Percentiles rank a stretch among this genome's conserved stretches.
These are phyloP conservation scores for Priceomyces melissophilus DNA, from an alignment of 805 yeast species.

Conservation along the genomic window DNA sequence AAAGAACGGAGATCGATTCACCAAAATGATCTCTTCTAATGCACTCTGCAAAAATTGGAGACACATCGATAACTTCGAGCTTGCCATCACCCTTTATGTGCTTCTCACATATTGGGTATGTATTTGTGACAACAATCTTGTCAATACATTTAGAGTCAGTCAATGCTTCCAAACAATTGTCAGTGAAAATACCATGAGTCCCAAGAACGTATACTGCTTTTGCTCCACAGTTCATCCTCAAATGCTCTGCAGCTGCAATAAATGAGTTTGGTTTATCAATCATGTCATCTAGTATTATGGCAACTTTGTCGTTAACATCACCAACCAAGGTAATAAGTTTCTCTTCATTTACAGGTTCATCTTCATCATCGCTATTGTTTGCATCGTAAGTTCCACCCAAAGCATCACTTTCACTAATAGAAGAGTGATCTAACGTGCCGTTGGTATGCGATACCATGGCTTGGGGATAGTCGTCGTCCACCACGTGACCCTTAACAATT, in stretches of 20 bases:
- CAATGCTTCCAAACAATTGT: slow-evolving; percentile 77
- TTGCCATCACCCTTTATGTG: slow-evolving; percentile 58
- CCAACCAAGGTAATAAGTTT: slow-evolving; percentile 95
- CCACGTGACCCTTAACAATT: slow-evolving; percentile 94
- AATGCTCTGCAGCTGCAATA: slow-evolving; percentile 97
- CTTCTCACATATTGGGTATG: slow-evolving; percentile 81
- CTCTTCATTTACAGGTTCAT: slow-evolving; percentile 69
- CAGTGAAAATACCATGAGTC: slow-evolving; percentile 93
- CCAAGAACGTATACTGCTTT: slow-evolving; percentile 85
- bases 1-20: slow-evolving; percentile 89
- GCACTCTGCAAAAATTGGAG: slow-evolving; percentile 95
- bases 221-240: slow-evolving; percentile 95
- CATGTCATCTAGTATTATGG: slow-evolving; percentile 94
- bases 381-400: slow-evolving; percentile 82
- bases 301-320: slow-evolving; percentile 87
- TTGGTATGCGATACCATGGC: slow-evolving; percentile 9
- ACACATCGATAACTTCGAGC: slow-evolving; percentile 84
- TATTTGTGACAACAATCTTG: slow-evolving; percentile 90
- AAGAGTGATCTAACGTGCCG: slow-evolving; percentile 4
- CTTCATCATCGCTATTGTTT: slow-evolving; percentile 76
- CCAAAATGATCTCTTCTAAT: slow-evolving; percentile 98
- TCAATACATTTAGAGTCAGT: slow-evolving; percentile 80
- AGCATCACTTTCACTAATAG: slow-evolving; percentile 46
- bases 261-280: slow-evolving; percentile 92
- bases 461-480: slow-evolving; percentile 68